These are phyloP conservation scores for Penicillium fuscoglaucum DNA, from an alignment of 2,329 filamentous ascomycete species.

Conservation along the genomic window DNA sequence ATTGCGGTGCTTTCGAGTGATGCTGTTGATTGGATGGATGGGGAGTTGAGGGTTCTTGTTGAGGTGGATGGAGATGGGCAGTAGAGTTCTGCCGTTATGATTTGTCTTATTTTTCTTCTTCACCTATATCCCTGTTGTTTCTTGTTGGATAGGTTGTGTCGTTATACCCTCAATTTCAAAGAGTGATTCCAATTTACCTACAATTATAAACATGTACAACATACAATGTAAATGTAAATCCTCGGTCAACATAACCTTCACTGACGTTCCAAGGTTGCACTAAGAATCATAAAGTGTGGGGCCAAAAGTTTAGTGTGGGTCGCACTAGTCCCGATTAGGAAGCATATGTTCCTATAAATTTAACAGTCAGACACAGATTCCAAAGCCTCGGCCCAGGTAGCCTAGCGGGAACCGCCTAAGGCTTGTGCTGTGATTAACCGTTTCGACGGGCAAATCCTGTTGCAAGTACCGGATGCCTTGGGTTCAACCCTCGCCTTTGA, in stretches of 20 bases:
- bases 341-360: not conserved
- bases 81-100: constrained; percentile 2
- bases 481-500: not conserved
- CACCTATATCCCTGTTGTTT: constrained; percentile 2
- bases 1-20: constrained; percentile 45
- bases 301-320: not conserved
- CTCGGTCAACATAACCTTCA: not conserved
- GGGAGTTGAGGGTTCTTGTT: constrained; percentile 45
- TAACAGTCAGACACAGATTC: not conserved
- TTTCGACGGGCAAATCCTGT: not conserved
- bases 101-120: not conserved
- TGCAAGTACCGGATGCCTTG: not conserved
- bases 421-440: not conserved
- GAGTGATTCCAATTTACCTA: not conserved
- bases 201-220: too few relatives aligned
- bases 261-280: not conserved
- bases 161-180: not conserved
- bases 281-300: not conserved
- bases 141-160: not conserved
- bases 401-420: not conserved
- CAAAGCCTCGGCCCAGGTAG: not conserved
- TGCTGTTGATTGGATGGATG: constrained; percentile 51
- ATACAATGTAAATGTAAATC: not conserved
- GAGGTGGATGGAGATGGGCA: constrained; percentile 31
- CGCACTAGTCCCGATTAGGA: not conserved